Evolutionary conservation across 2,329 filamentous ascomycete species (phyloP).

Genomic region (Lasiodiplodia gonubiensis): DNA sequence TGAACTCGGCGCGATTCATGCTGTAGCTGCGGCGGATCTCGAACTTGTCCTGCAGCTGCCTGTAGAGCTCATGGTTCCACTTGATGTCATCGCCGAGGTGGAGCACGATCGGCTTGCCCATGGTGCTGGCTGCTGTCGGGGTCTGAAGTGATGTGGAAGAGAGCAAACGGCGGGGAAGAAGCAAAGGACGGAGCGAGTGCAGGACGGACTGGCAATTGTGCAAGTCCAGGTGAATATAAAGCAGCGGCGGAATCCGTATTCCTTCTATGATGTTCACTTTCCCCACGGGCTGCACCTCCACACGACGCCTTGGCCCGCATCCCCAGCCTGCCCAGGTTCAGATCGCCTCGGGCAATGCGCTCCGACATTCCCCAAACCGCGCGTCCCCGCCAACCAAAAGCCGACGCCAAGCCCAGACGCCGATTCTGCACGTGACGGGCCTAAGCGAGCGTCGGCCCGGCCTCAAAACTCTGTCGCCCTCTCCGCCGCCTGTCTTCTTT

Average conservation of each 20-base stretch:
- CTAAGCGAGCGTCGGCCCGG: slow-evolving; percentile 9
- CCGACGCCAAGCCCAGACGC: slow-evolving; percentile 11
- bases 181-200: background rate
- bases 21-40: slow-evolving; percentile 41
- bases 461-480: slow-evolving; percentile 13
- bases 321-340: slow-evolving; percentile 4
- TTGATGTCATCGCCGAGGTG: slow-evolving; percentile 53
- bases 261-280: slow-evolving; percentile 11
- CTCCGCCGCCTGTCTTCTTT: slow-evolving; percentile 41
- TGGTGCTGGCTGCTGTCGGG: background rate
- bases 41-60: slow-evolving; percentile 44
- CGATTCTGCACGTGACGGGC: background rate
- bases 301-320: slow-evolving; percentile 11
- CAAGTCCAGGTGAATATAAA: background rate
- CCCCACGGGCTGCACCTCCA: slow-evolving; percentile 25
- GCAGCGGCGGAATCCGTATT: slow-evolving; percentile 21
- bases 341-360: slow-evolving; percentile 20
- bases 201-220: background rate
- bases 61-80: slow-evolving; percentile 53
- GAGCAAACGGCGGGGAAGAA: background rate
- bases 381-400: slow-evolving; percentile 17
- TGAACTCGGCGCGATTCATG: slow-evolving; percentile 46
- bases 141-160: background rate
- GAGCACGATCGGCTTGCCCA: slow-evolving; percentile 46
- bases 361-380: slow-evolving; percentile 10